A percentile compares a stretch with the other conserved stretches of the same genome.
These are phyloP conservation scores for Phaeosphaeriaceae sp. DNA, from an alignment of 2,329 filamentous ascomycete species.

Conservation along the genomic window DNA sequence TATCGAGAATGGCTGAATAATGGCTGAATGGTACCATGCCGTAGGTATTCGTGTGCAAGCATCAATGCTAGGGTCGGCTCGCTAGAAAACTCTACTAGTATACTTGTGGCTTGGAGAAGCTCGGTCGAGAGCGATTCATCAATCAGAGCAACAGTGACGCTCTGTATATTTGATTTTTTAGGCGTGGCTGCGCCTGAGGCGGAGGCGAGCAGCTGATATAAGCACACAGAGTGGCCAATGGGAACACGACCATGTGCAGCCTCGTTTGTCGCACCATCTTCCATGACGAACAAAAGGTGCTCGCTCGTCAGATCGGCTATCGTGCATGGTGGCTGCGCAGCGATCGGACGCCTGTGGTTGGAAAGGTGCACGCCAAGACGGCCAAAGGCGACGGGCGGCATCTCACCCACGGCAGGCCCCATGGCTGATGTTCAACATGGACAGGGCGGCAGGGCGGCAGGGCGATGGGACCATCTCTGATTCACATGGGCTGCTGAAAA, in stretches of 20 bases:
- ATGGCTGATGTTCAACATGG: constrained; percentile 8
- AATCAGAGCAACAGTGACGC: not conserved
- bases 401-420: constrained; percentile 1
- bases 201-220: constrained; percentile 17
- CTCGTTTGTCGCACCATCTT: constrained; percentile 26
- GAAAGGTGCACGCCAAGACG: constrained; percentile 18
- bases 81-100: too few species aligned
- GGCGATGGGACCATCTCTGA: constrained; percentile 28
- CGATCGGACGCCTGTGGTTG: constrained; percentile 25
- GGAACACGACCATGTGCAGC: constrained; percentile 26
- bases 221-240: constrained; percentile 28
- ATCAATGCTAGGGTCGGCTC: constrained; percentile 26
- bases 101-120: constrained; percentile 30
- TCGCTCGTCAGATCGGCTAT: constrained; percentile 37
- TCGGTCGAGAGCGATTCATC: constrained; percentile 22
- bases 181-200: constrained; percentile 23
- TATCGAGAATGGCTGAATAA: too few species aligned
- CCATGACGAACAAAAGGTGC: constrained; percentile 29
- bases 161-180: constrained; percentile 5
- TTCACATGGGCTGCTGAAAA: constrained; percentile 33
- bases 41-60: too few species aligned
- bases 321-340: constrained; percentile 28
- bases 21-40: too few species aligned
- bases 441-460: constrained; percentile 27
- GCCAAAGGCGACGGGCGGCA: constrained; percentile 23